Percentiles rank a stretch among this genome's conserved stretches.
Conservation (phyloP, 139 green algal genomes). For the Ostreobium quekettii region DNA sequence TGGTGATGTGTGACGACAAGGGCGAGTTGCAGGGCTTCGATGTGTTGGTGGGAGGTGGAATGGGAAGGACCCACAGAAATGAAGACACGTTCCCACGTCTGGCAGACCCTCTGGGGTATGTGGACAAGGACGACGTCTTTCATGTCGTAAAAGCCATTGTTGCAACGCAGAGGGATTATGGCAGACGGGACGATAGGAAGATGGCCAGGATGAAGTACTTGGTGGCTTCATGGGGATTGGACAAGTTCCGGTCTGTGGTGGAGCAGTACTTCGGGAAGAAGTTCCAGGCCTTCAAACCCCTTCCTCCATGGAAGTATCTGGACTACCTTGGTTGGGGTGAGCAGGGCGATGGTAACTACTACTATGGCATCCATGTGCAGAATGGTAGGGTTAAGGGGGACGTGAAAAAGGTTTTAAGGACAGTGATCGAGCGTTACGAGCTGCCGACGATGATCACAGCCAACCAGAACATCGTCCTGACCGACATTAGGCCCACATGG, state of each 20-base stretch:
- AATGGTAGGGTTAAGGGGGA: conserved; percentile 83
- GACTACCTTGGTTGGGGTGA: conserved; percentile 96
- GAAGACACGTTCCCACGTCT: conserved; percentile 84
- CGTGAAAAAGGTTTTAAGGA: conserved; percentile 72
- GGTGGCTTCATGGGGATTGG: conserved; percentile 89
- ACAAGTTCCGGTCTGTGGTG: conserved; percentile 82
- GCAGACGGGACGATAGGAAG: conserved; percentile 91
- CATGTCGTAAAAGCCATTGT: conserved; percentile 93
- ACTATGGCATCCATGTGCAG: conserved; percentile 90
- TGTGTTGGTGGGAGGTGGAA: conserved; percentile 86
- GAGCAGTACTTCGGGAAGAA: conserved; percentile 98
- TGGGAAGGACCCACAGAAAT: conserved; percentile 87
- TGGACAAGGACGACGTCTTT: conserved; percentile 91
- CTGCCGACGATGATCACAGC: conserved; percentile 56
- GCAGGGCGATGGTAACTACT: conserved; percentile 83
- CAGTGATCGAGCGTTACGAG: conserved; percentile 72
- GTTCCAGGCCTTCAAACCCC: conserved; percentile 74
- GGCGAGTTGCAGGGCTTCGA: conserved; percentile 72
- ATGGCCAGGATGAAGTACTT: conserved; percentile 98
- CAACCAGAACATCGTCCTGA: conserved; percentile 92
- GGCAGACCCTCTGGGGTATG: conserved; percentile 85
- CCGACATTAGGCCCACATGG: conserved; percentile 74
- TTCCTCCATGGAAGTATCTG: conserved; percentile 91
- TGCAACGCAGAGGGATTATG: conserved; percentile 94
- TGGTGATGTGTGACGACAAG: conserved; percentile 25